Conservation (phyloP, 768 basidiomycete species). For the Stropharia rugosoannulata region DNA sequence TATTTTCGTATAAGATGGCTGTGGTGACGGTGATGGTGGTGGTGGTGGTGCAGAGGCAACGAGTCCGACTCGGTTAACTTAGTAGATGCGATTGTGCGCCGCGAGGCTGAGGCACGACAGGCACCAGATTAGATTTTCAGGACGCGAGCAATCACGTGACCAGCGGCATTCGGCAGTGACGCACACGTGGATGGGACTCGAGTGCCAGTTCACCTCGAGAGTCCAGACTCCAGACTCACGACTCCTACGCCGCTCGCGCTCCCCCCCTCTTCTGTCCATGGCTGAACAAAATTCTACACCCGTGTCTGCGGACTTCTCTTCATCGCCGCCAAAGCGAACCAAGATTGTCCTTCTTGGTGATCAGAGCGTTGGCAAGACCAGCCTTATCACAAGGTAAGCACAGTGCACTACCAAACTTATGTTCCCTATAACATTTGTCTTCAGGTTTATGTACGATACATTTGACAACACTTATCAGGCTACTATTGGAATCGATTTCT, state of each 20-base stretch:
- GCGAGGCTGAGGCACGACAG: background rate
- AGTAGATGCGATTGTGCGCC: background rate
- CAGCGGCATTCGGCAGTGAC: background rate
- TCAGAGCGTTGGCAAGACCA: slow-evolving; percentile 98
- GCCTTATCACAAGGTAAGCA: slow-evolving; percentile 89
- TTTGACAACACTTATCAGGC: slow-evolving; percentile 99
- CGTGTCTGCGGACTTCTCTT: slow-evolving; percentile 79
- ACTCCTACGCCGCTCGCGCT: no score
- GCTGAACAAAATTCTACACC: slow-evolving; percentile 59
- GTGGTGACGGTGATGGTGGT: no score
- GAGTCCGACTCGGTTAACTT: no score
- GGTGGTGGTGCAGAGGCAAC: no score
- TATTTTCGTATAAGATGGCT: slow-evolving; percentile 20
- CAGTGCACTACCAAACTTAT: slow-evolving; percentile 8
- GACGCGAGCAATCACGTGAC: slow-evolving; percentile 7
- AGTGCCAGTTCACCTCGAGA: background rate
- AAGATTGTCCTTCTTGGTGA: slow-evolving; percentile 96
- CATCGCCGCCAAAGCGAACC: slow-evolving; percentile 88
- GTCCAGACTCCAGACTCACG: no score
- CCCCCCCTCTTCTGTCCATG: slow-evolving; percentile 14
- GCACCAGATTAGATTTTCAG: background rate
- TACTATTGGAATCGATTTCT: slow-evolving; percentile 97
- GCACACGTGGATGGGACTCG: slow-evolving; percentile 7
- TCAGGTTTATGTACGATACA: slow-evolving; percentile 97
- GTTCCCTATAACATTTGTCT: slow-evolving; percentile 5